phyloP scores from a whole-genome alignment of 306 rosid genomes.

The Vigna unguiculata region DNA sequence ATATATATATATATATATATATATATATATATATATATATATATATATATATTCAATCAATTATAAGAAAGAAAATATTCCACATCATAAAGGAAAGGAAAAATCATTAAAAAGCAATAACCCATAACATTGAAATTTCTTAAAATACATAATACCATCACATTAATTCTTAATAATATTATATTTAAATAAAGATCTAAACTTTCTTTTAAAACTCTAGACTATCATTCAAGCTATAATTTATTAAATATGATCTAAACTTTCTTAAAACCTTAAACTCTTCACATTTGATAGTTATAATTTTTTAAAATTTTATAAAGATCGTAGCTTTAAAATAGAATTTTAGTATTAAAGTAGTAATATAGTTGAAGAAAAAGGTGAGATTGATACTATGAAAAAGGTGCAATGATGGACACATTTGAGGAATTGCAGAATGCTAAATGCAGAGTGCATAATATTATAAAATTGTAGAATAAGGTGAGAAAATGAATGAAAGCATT shows the following conservation, averaged over 20 bases:
- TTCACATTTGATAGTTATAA: no score
- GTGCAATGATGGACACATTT: conserved; percentile 26
- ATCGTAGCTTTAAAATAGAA: no score
- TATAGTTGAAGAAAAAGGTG: not conserved
- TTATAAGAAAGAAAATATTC: not conserved
- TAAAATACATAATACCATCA: not conserved
- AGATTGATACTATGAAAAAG: conserved; percentile 12
- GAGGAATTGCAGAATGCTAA: conserved; percentile 57
- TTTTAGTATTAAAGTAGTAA: not conserved
- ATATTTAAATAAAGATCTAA: no score
- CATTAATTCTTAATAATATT: no score
- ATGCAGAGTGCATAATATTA: not conserved
- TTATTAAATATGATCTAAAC: no score
- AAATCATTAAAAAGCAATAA: not conserved
- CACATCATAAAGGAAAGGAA: not conserved
- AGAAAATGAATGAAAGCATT: conserved; percentile 21
- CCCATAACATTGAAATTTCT: no score
- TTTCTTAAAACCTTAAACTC: no score
- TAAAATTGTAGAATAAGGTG: not conserved
- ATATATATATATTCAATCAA: not conserved
- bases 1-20: no score
- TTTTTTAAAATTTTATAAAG: no score
- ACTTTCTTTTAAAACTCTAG: no score
- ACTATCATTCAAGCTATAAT: no score
- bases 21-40: no score